Base-by-base conservation (phyloP, 306 rosid species). In the Acacia melanoxylon region DNA sequence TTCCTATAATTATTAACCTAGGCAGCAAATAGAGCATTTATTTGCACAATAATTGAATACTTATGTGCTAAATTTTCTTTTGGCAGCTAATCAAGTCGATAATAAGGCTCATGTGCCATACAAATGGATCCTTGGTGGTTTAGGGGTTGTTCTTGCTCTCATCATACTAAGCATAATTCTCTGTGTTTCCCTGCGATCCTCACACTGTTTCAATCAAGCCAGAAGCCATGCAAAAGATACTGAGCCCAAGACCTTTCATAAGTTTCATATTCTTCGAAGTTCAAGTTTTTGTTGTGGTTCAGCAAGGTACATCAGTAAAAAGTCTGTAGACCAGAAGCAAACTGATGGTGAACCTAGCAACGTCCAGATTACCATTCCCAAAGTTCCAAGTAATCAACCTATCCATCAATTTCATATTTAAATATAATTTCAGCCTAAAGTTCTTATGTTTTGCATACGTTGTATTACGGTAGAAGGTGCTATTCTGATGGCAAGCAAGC, bases 261-360 rank as follows among this genome's bases (percentile, higher is more conserved):
- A 89, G 80, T 95, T 95, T 75, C 99, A 91, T 25, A 83, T 93
- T 91, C 99, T 93, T 87, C 92, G 85, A 66, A 93, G 89, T 72
- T 93, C 97, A 76, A 95, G 90, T 86, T 95, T 93, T 79, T 93
- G 91, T 75, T 95, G 99, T 86, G 94, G 90, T 82, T 95, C 98
- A 22, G 97, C 96, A 83, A 89, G 98, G 89, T 89, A 88, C 73
- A 82, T 88, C 52, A 86, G 97, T 83, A 89, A 97, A 84, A 91
- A 83, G 35, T 78, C 90, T 86, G 86, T 85, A 74, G 94, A 87
- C 45, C 89, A 86, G 87, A 93, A 92, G 89, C 97, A 93, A 82
- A 86, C 86, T 75, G 94, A 83, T 49, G 89, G 76, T 58, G 98
- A 93, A 76, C 82, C 99, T 63, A 86, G 84, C 80, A 87, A 86